Evolutionary conservation across 768 basidiomycete species (phyloP), one percentile per base, ranked within the genome.

Genomic region (Mycena belliarum): DNA sequence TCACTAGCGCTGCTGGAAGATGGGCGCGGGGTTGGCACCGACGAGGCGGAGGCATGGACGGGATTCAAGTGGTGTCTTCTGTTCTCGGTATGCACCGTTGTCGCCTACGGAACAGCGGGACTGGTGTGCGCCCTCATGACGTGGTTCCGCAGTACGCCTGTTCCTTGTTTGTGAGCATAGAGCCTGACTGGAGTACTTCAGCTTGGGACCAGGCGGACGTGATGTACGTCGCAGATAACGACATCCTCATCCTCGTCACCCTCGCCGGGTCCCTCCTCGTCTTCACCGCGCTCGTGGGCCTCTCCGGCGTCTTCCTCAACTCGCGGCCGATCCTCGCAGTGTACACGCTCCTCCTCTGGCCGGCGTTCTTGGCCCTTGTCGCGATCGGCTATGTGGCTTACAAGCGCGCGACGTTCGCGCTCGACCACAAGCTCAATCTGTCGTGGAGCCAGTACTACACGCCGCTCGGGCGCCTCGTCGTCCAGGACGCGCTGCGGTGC

Each of bases 271-370:
- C 80, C 18, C 73, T 86, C 59, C 72, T 84, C 49, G 66, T 89
- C 55, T 75, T 87, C 60, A 80, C 84, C 15, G 75, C 84, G 24
- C 71, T 88, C 49, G 69, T 87, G 28, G 89, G 88, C 7, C 68
- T 86, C 47, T 78, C 79, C 20, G 86, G 86, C 20, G 74, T 80
- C 0, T 69, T 90, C 57, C 78, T 90, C 59, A 84, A 88, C 68
- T 87, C 86, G 18, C 83, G 86, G 6, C 84, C 84, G 1, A 78
- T 88, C 56, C 78, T 90, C 55, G 84, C 87, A 1, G 72, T 85
- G 51, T 90, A 90, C 74, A 75, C 82, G 23, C 70, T 90, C 45
- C 77, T 90, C 15, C 79, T 91, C 47, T 88, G 86, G 83, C 86
- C 87, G 3, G 77, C 78, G 1, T 72, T 88, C 55, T 66, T 81